Base-by-base conservation (phyloP, 768 basidiomycete species). In the Rhizopogon vulgaris region DNA sequence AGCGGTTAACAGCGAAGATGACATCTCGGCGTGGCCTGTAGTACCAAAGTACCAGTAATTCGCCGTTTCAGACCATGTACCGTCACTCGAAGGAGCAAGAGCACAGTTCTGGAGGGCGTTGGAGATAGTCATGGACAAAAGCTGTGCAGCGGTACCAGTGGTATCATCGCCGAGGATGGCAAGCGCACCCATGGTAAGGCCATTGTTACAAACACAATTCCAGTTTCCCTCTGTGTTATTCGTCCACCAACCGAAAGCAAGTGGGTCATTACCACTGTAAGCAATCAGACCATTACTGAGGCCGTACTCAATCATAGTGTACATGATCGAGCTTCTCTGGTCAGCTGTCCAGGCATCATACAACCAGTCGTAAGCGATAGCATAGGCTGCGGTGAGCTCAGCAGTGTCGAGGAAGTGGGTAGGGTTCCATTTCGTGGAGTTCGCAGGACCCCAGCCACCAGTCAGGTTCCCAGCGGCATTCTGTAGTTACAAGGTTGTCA, bases 11-110 rank as follows among this genome's bases (percentile, higher is more conserved):
- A 99, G 80, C 5, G 91, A 78, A 2, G 91, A 81, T 2, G 84
- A 62, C 86, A 97, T 84, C 71, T 98, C 94, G 4, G 92, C 91
- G 61, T 88, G 85, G 14, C 82, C 91, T 7, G 90, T 94, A 36
- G 85, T 90, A 64, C 93, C 94, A 60, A 95, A 97, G 69, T 90
- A 91, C 90, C 91, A 94, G 63, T 93, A 95, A 69, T 98, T 90
- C 34, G 90, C 77, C 0, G 94, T 96, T 70, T 99, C 96, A 22
- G 80, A 72, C 94, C 95, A 97, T 15, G 90, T 85, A 14, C 95
- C 94, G 63, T 96, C 94, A 32, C 72, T 65, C 12, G 74, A 75
- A 14, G 78, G 70, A 18, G 76, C 86, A 17, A 71, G 56, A 4
- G 78, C 86, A 66, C 96, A 98, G 65, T 91, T 90, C 51, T 72